Conservation (phyloP, 2,329 filamentous ascomycete genomes). For the Berkeleyomyces rouxiae region DNA sequence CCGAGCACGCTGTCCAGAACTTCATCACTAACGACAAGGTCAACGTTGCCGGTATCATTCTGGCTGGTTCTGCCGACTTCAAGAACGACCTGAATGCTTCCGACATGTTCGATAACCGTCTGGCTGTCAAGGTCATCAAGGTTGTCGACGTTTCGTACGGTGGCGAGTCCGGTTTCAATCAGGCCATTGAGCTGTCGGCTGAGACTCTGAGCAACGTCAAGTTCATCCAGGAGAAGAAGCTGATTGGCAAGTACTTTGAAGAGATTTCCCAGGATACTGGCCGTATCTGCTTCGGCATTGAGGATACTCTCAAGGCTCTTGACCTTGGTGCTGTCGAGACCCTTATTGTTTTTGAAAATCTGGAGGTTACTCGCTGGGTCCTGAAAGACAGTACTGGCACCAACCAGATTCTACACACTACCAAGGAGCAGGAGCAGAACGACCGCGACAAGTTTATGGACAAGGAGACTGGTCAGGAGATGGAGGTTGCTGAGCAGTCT, state of each 20-base stretch:
- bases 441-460: conserved; percentile 76
- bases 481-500: conserved; percentile 77
- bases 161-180: conserved; percentile 98
- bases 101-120: conserved; percentile 87
- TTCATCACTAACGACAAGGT: conserved; percentile 98
- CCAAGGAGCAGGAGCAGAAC: conserved; percentile 58
- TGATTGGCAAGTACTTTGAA: conserved; percentile 97
- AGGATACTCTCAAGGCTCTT: conserved; percentile 91
- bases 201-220: conserved; percentile 98
- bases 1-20: conserved; percentile 94
- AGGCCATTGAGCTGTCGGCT: conserved; percentile 86
- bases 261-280: conserved; percentile 97
- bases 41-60: conserved; percentile 87
- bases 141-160: conserved; percentile 98
- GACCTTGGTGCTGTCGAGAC: conserved; percentile 91
- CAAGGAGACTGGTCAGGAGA: conserved; percentile 88
- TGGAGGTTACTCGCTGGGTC: conserved; percentile 84
- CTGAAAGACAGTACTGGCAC: conserved; percentile 62
- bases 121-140: conserved; percentile 94
- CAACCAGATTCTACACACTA: conserved; percentile 70
- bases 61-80: conserved; percentile 96
- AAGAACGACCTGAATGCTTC: conserved; percentile 98
- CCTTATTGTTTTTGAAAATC: conserved; percentile 91
- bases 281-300: conserved; percentile 93
- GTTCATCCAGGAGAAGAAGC: conserved; percentile 99